Percentiles rank a stretch among this genome's conserved stretches.
Evolutionary conservation across 345 rosid genomes (phyloP).

Genomic region (Salix suchowensis): DNA sequence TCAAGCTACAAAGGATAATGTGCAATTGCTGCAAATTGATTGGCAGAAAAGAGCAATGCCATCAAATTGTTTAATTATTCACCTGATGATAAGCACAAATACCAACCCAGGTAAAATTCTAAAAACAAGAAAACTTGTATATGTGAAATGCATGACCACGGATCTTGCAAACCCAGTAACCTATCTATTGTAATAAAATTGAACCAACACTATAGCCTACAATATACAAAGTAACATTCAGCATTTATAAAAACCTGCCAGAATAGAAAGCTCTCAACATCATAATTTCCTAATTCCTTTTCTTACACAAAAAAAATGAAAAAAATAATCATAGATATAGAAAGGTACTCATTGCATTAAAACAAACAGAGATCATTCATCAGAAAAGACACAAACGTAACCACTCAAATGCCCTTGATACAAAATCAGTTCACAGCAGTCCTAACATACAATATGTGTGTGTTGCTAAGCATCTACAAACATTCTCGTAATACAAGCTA

Average conservation of each 20-base stretch:
- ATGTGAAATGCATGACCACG: not conserved
- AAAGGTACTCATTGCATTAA: not conserved
- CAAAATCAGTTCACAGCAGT: not conserved
- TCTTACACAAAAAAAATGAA: not conserved
- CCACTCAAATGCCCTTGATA: not conserved
- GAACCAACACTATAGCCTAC: not conserved
- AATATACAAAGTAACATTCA: not conserved
- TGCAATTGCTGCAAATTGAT: not conserved
- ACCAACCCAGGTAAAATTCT: not conserved
- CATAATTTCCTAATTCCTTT: not conserved
- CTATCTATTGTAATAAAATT: not conserved
- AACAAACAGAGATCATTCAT: conserved; percentile 8
- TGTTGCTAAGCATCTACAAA: not conserved
- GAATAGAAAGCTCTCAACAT: not conserved
- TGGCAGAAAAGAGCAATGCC: not conserved
- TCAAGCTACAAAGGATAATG: not conserved
- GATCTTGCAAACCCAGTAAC: not conserved
- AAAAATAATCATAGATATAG: not conserved
- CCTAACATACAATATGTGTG: not conserved
- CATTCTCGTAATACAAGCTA: not conserved
- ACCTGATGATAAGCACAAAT: not conserved
- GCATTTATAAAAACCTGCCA: not conserved
- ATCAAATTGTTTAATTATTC: not conserved
- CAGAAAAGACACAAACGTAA: not conserved
- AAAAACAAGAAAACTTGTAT: not conserved